phyloP scores from a whole-genome alignment of 192 early-diverging fungal species.

The Allomyces macrogynus region DNA sequence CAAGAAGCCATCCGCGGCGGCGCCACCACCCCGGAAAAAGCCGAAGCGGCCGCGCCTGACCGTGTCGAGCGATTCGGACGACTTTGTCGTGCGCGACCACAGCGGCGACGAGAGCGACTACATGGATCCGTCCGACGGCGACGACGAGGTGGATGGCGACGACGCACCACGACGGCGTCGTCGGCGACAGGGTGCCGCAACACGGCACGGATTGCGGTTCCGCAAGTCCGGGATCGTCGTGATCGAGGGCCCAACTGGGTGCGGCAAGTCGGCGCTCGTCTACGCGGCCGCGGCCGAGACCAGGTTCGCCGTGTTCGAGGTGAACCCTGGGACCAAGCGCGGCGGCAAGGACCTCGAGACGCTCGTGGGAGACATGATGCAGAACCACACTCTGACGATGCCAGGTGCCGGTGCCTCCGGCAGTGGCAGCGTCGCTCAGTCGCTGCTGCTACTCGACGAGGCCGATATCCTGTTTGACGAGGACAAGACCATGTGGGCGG shows the following conservation, averaged over 20 bases:
- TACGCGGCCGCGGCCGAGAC: slow-evolving; percentile 48
- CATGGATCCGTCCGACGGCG: too few relatives aligned
- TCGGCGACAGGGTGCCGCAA: too few relatives aligned
- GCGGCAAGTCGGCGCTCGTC: slow-evolving; percentile 51
- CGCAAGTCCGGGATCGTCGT: slow-evolving; percentile 31
- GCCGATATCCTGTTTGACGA: slow-evolving; percentile 62
- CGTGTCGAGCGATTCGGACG: too few relatives aligned
- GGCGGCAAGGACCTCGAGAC: slow-evolving; percentile 45
- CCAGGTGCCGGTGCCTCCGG: neutral
- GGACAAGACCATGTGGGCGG: slow-evolving; percentile 59
- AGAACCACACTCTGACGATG: slow-evolving; percentile 45
- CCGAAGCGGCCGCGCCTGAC: too few relatives aligned
- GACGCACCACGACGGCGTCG: too few relatives aligned
- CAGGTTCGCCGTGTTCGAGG: slow-evolving; percentile 57
- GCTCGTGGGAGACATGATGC: slow-evolving; percentile 43
- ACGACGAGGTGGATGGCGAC: too few relatives aligned
- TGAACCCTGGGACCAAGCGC: slow-evolving; percentile 42
- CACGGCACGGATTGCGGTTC: too few relatives aligned
- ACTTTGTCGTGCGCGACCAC: too few relatives aligned
- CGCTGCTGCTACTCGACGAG: slow-evolving; percentile 61
- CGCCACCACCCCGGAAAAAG: too few relatives aligned
- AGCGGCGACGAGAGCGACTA: too few relatives aligned
- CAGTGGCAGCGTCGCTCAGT: slow-evolving; percentile 14
- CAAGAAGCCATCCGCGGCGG: too few relatives aligned
- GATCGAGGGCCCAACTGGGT: slow-evolving; percentile 43